A percentile compares a stretch with the other conserved stretches of the same genome.
phyloP scores from a whole-genome alignment of 768 basidiomycete genomes.

The Podaxis sp. region DNA sequence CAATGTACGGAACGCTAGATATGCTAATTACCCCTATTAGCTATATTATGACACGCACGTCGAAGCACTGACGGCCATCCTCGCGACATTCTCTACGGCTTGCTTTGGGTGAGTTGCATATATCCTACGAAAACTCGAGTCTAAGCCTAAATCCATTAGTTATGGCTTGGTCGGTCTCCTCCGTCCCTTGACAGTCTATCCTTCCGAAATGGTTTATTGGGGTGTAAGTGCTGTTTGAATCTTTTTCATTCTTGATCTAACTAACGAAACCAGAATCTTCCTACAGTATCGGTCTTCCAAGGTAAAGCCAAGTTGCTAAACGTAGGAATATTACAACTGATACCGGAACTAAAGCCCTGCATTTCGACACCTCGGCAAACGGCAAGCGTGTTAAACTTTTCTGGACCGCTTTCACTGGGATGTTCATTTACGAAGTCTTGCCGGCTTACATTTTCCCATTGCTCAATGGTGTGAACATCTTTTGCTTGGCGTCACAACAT shows the following conservation, averaged over 20 bases:
- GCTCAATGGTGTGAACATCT: slow-evolving; percentile 53
- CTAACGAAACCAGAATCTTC: slow-evolving; percentile 37
- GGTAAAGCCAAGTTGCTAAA: slow-evolving; percentile 23
- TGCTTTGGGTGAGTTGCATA: slow-evolving; percentile 48
- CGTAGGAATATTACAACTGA: not conserved
- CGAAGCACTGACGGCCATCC: slow-evolving; percentile 48
- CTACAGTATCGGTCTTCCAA: slow-evolving; percentile 59
- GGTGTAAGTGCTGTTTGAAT: slow-evolving; percentile 26
- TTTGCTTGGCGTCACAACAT: slow-evolving; percentile 56
- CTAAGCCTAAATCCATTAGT: slow-evolving; percentile 20
- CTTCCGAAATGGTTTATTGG: slow-evolving; percentile 65
- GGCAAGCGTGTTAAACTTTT: slow-evolving; percentile 47
- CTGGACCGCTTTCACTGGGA: slow-evolving; percentile 44
- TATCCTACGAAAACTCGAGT: not conserved
- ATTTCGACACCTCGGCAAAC: slow-evolving; percentile 41
- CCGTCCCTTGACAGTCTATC: slow-evolving; percentile 55
- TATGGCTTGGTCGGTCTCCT: slow-evolving; percentile 58
- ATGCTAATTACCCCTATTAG: slow-evolving; percentile 20
- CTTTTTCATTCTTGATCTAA: not conserved
- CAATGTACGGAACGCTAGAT: no score
- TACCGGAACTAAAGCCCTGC: slow-evolving; percentile 32
- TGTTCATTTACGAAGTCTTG: slow-evolving; percentile 51
- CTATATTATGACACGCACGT: slow-evolving; percentile 58
- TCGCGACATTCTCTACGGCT: slow-evolving; percentile 61
- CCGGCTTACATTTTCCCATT: slow-evolving; percentile 61